Conservation (phyloP, 2,329 filamentous ascomycete genomes). For the Monosporascus cannonballus region DNA sequence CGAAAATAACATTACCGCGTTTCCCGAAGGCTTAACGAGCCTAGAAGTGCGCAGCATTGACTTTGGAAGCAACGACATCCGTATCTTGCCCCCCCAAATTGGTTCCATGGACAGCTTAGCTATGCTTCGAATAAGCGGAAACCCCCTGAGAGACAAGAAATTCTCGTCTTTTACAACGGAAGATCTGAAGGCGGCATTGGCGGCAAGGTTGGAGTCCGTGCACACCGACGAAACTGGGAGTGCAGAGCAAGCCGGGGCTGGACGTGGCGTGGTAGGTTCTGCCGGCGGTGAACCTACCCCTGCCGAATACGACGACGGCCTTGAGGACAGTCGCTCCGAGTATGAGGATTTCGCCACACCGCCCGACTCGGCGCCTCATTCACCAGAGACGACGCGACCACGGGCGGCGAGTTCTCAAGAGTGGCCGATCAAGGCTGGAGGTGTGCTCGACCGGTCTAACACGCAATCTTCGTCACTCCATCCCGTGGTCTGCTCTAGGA, state of each 20-base stretch:
- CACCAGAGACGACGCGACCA: conserved; percentile 42
- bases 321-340: conserved; percentile 45
- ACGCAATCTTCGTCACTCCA: conserved; percentile 57
- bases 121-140: conserved; percentile 75
- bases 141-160: conserved; percentile 83
- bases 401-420: conserved; percentile 40
- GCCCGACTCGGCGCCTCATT: conserved; percentile 46
- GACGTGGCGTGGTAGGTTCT: conserved; percentile 21
- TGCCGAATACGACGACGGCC: conserved; percentile 30
- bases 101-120: conserved; percentile 72
- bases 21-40: conserved; percentile 70
- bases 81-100: conserved; percentile 67
- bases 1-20: conserved; percentile 69
- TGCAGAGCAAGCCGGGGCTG: conserved; percentile 19
- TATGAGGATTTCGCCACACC: conserved; percentile 52
- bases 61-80: conserved; percentile 80
- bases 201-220: conserved; percentile 57
- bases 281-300: conserved; percentile 14
- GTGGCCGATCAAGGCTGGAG: conserved; percentile 53
- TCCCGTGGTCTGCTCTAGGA: conserved; percentile 48
- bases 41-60: conserved; percentile 70
- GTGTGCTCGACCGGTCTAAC: conserved; percentile 63
- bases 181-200: conserved; percentile 71
- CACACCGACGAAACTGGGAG: conserved; percentile 19
- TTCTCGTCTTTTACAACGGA: conserved; percentile 74